phyloP scores from a whole-genome alignment of 495 filamentous ascomycete genomes.

The Oleoguttula mirabilis region DNA sequence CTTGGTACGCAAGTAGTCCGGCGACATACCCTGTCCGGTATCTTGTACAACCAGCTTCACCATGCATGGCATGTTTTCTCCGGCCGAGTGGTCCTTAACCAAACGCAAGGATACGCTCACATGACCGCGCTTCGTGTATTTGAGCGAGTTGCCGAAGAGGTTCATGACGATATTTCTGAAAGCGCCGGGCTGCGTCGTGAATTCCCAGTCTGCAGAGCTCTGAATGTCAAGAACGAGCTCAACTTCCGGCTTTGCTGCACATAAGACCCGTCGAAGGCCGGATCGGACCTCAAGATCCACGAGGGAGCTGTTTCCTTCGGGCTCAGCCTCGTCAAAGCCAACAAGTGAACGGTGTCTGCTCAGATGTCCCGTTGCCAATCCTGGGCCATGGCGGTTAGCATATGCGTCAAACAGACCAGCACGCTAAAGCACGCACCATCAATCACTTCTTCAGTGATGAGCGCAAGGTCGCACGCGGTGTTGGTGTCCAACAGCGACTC shows the following conservation, averaged over 20 bases:
- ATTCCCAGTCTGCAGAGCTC: slow-evolving; percentile 13
- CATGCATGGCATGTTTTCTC: not conserved
- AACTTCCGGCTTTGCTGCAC: not conserved
- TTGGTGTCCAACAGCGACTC: not conserved
- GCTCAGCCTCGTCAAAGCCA: not conserved
- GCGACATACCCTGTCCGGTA: slow-evolving; percentile 21
- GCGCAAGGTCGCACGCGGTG: not conserved
- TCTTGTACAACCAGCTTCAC: slow-evolving; percentile 20
- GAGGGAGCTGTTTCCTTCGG: not conserved
- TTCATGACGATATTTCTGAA: slow-evolving; percentile 25
- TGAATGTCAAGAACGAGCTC: slow-evolving; percentile 20
- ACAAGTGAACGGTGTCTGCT: not conserved
- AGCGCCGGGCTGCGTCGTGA: slow-evolving; percentile 18
- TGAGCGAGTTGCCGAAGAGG: slow-evolving; percentile 25
- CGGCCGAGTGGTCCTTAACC: no score
- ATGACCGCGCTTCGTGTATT: slow-evolving; percentile 22
- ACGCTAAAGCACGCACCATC: no score
- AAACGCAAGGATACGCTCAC: slow-evolving; percentile 18
- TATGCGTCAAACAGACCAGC: no score
- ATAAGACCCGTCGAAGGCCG: not conserved
- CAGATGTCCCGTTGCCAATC: not conserved
- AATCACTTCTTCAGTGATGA: not conserved
- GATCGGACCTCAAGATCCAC: not conserved
- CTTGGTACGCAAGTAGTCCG: slow-evolving; percentile 18
- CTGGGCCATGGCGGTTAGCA: no score